Base-by-base conservation (phyloP, 495 filamentous ascomycete species). In the Clohesyomyces aquaticus region DNA sequence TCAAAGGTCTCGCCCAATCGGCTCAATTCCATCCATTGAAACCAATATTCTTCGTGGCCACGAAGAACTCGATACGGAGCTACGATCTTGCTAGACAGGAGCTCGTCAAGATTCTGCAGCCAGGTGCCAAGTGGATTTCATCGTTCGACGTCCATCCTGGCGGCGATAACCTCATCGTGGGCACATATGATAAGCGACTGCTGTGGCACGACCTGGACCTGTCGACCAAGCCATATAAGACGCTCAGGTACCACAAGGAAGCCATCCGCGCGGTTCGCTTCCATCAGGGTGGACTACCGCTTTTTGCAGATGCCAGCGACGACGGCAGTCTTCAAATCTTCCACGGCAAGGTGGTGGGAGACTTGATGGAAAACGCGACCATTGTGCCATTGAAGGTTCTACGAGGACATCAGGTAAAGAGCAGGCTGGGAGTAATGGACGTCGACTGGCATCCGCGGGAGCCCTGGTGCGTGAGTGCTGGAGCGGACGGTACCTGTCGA, bases 201-300 rank as follows among this genome's bases (percentile, higher is more conserved):
- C 81, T 98, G 53, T 98, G 95, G 95, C 94, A 98, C 72, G 94
- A 98, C 77, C 83, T 98, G 25, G 95, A 98, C 61, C 85, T 98
- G 23, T 94, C 91, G 0, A 84, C 83, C 54, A 84, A 87, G 54
- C 94, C 94, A 0, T 98, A 96, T 79, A 96, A 96, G 80, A 96
- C 92, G 4, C 85, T 98, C 73, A 83, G 94, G 19, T 98, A 96
- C 77, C 94, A 98, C 76, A 76, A 82, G 67, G 89, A 94, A 76
- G 95, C 94, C 49, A 93, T 98, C 63, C 85, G 94, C 18, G 83
- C 86, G 10, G 95, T 97, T 19, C 84, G 82, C 68, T 97, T 89
- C 77, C 94, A 98, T 75, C 85, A 84, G 53, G 86, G 89, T 60
- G 87, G 86, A 0, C 82, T 93, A 61, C 95, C 94, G 26, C 81